Evolutionary conservation across 495 filamentous ascomycete species (phyloP).

Genomic region (Penicillium cosmopolitanum): DNA sequence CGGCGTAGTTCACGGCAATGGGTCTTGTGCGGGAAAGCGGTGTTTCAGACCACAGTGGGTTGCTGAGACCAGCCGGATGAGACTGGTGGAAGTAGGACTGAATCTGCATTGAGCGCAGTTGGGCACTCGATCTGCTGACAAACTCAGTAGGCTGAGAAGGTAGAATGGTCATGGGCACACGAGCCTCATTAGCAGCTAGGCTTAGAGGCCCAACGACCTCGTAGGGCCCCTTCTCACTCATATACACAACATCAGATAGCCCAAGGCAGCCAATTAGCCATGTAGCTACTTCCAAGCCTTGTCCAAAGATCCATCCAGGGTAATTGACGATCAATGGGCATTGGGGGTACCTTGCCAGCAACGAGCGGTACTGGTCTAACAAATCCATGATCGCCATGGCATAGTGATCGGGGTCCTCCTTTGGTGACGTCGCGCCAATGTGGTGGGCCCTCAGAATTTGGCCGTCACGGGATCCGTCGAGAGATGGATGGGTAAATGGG

Average conservation of each 20-base stretch:
- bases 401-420: slow-evolving; percentile 72
- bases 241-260: slow-evolving; percentile 69
- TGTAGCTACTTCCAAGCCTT: slow-evolving; percentile 69
- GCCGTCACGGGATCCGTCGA: slow-evolving; percentile 33
- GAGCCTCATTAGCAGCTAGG: slow-evolving; percentile 37
- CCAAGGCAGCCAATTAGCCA: slow-evolving; percentile 58
- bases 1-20: slow-evolving; percentile 60
- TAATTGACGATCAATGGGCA: slow-evolving; percentile 78
- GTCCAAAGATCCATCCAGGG: slow-evolving; percentile 80
- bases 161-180: slow-evolving; percentile 44
- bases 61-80: slow-evolving; percentile 34
- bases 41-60: slow-evolving; percentile 49
- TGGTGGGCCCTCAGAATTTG: slow-evolving; percentile 67
- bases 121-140: slow-evolving; percentile 64
- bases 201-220: slow-evolving; percentile 64
- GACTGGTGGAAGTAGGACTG: slow-evolving; percentile 75
- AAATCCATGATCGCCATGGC: slow-evolving; percentile 69
- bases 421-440: slow-evolving; percentile 70
- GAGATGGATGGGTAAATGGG: slow-evolving; percentile 70
- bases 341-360: slow-evolving; percentile 43
- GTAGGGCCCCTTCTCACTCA: slow-evolving; percentile 68
- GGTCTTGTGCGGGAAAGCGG: slow-evolving; percentile 54
- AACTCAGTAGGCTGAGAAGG: slow-evolving; percentile 64
- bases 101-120: slow-evolving; percentile 77
- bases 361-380: slow-evolving; percentile 60